Conservation (phyloP, 768 basidiomycete species). For the Phanerochaete sordida region DNA sequence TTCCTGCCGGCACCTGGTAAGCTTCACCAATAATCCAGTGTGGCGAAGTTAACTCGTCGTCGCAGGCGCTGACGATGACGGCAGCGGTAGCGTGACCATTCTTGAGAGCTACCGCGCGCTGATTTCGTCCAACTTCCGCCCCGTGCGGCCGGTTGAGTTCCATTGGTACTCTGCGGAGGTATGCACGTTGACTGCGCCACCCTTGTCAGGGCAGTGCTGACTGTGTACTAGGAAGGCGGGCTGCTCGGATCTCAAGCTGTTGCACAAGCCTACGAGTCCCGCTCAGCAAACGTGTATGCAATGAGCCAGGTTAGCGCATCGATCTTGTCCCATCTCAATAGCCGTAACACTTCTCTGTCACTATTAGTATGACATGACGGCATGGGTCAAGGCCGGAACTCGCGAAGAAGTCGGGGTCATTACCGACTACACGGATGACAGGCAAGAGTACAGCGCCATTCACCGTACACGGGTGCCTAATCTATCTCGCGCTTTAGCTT, state of each 20-base stretch:
- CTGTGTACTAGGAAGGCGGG: constrained; percentile 63
- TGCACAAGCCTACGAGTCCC: constrained; percentile 66
- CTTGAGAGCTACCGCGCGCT: constrained; percentile 73
- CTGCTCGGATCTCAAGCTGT: constrained; percentile 89
- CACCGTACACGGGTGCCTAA: neutral
- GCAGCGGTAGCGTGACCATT: constrained; percentile 71
- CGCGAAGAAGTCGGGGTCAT: constrained; percentile 74
- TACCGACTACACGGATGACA: constrained; percentile 59
- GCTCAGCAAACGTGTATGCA: constrained; percentile 63
- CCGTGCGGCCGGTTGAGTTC: constrained; percentile 67
- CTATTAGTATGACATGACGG: constrained; percentile 83
- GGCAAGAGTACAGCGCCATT: constrained; percentile 23
- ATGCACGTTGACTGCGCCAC: constrained; percentile 16
- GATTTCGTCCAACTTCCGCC: constrained; percentile 64
- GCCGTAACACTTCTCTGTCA: constrained; percentile 7
- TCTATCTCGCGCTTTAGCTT: constrained; percentile 42
- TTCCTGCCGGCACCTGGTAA: constrained; percentile 75
- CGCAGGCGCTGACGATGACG: constrained; percentile 64
- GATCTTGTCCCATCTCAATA: neutral
- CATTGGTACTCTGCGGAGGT: constrained; percentile 86
- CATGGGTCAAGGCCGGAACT: constrained; percentile 79
- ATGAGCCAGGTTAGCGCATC: constrained; percentile 68
- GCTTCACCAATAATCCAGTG: constrained; percentile 12
- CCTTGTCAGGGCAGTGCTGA: neutral
- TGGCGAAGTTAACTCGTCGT: constrained; percentile 23